These are phyloP conservation scores for Trichosporon sp. DNA, from an alignment of 1,284 basidiomycete genomes.

Conservation along the genomic window DNA sequence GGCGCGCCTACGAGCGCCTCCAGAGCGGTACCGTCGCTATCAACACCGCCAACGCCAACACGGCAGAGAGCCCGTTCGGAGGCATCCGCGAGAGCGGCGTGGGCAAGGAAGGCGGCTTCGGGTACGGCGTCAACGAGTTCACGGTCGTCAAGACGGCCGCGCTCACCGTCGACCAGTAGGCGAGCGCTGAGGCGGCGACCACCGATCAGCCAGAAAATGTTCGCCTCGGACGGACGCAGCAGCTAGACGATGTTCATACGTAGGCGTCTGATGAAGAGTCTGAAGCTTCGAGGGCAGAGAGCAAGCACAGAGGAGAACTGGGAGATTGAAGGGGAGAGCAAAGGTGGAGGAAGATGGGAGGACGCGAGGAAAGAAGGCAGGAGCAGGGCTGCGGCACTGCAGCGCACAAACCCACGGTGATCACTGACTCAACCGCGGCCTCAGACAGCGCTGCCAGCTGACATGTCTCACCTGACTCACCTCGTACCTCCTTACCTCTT, in stretches of 20 bases:
- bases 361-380: too few species aligned
- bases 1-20: conserved; percentile 86
- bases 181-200: neutral
- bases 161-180: conserved; percentile 4
- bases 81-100: conserved; percentile 53
- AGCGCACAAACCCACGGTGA: neutral
- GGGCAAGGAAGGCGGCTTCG: conserved; percentile 27
- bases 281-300: neutral
- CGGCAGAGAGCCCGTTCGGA: conserved; percentile 79
- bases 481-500: neutral
- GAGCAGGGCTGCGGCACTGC: too few species aligned
- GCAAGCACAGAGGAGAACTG: too few species aligned
- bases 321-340: too few species aligned
- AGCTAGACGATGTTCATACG: neutral
- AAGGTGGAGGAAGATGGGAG: neutral
- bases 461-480: neutral
- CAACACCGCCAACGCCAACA: conserved; percentile 74
- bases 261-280: neutral
- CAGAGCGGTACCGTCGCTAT: conserved; percentile 79
- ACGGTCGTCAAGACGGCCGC: conserved; percentile 19
- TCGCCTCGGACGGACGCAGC: neutral
- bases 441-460: too few species aligned
- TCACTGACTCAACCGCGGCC: neutral
- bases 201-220: too few species aligned
- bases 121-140: conserved; percentile 23